A percentile compares a stretch with the other conserved stretches of the same genome.
Conservation (phyloP, 768 basidiomycete species). For the Tulasnella sp. region DNA sequence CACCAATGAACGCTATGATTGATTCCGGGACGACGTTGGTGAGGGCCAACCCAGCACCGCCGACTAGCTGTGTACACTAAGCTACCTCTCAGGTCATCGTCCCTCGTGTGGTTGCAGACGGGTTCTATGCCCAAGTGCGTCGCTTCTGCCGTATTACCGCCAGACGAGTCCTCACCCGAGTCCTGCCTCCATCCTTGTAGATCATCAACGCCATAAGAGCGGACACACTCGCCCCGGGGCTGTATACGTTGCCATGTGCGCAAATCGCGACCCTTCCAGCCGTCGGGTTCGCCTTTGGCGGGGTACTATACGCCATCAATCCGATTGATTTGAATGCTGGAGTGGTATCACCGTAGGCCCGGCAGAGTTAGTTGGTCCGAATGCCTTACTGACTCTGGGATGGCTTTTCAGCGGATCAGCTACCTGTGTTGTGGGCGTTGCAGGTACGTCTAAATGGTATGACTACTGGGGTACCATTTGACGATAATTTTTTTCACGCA, state of each 20-base stretch:
- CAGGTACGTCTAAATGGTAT: conserved; percentile 1
- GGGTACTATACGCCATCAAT: conserved; percentile 22
- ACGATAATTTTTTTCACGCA: neutral
- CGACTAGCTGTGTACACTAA: neutral
- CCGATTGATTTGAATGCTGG: conserved; percentile 26
- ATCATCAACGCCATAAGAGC: conserved; percentile 22
- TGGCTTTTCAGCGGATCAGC: conserved; percentile 1
- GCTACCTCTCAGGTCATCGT: neutral
- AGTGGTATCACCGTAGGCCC: neutral
- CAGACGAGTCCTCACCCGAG: no score
- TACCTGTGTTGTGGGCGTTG: conserved; percentile 14
- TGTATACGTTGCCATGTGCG: conserved; percentile 19
- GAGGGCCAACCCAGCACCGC: neutral
- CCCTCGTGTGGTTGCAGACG: neutral
- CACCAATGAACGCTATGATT: conserved; percentile 24
- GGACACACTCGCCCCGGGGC: conserved; percentile 15
- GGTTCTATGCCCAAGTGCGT: neutral
- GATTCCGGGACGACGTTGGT: conserved; percentile 26
- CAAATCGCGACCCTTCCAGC: neutral
- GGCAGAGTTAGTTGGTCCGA: neutral
- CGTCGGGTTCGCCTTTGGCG: conserved; percentile 5
- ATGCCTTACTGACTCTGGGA: neutral
- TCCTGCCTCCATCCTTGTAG: neutral
- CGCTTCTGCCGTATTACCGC: neutral
- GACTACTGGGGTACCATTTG: no score